Evolutionary conservation across 768 basidiomycete species (phyloP).

Genomic region (Lactarius sanguifluus): DNA sequence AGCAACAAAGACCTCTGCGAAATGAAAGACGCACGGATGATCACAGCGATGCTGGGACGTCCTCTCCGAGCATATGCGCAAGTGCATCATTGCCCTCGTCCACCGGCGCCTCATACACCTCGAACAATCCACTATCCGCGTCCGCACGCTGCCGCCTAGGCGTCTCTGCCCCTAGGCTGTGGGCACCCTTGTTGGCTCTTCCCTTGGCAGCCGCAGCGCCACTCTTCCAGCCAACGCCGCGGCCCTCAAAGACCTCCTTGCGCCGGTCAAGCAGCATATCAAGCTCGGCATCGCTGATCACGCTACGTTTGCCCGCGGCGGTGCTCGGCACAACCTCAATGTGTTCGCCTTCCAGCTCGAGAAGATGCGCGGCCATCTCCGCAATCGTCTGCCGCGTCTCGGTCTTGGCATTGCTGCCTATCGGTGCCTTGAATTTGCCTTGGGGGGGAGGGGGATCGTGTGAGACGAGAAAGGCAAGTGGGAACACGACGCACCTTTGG

Average conservation of each 20-base stretch:
- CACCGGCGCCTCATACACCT: slow-evolving; percentile 69
- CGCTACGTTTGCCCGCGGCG: slow-evolving; percentile 62
- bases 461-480: not conserved
- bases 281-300: slow-evolving; percentile 82
- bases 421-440: slow-evolving; percentile 86
- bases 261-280: slow-evolving; percentile 78
- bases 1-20: not conserved
- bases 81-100: slow-evolving; percentile 67
- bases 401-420: slow-evolving; percentile 41
- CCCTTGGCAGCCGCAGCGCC: slow-evolving; percentile 35
- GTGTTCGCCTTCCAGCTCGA: slow-evolving; percentile 84
- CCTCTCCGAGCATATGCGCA: slow-evolving; percentile 64
- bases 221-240: slow-evolving; percentile 75
- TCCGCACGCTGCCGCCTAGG: not conserved
- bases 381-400: slow-evolving; percentile 63
- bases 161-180: not conserved
- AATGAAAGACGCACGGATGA: not conserved
- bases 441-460: not conserved
- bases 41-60: slow-evolving; percentile 20
- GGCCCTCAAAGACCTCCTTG: slow-evolving; percentile 66
- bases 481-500: slow-evolving; percentile 57
- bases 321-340: slow-evolving; percentile 82
- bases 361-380: slow-evolving; percentile 75
- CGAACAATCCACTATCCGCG: slow-evolving; percentile 52
- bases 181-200: slow-evolving; percentile 13